Evolutionary conservation across 73 alveolate species (phyloP).

Genomic region (Paramecium biaurelia): DNA sequence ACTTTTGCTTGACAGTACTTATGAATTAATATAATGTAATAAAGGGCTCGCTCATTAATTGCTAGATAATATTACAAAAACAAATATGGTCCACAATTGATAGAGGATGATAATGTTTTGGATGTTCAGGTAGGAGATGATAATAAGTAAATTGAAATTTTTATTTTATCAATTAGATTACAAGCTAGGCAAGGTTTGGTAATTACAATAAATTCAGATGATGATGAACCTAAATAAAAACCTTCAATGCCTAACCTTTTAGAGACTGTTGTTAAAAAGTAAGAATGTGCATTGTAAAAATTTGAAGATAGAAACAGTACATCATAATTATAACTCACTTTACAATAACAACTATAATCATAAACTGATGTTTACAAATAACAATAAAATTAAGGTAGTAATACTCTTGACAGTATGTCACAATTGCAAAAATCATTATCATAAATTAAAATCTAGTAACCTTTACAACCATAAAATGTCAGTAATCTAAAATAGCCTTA

Average conservation of each 20-base stretch:
- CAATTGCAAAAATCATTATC: not conserved
- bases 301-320: not conserved
- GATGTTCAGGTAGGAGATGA: not conserved
- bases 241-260: not conserved
- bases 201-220: not conserved
- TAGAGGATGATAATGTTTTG: not conserved
- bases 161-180: not conserved
- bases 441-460: not conserved
- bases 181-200: not conserved
- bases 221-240: not conserved
- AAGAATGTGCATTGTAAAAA: not conserved
- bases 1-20: not conserved
- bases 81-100: not conserved
- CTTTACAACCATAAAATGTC: not conserved
- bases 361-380: not conserved
- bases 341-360: not conserved
- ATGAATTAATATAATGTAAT: not conserved
- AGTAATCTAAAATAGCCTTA: not conserved
- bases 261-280: not conserved
- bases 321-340: not conserved
- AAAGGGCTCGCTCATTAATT: not conserved
- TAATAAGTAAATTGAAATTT: not conserved
- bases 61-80: conserved; percentile 10
- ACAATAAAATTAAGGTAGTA: not conserved
- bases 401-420: not conserved